A percentile compares a stretch with the other conserved stretches of the same genome.
phyloP scores from a whole-genome alignment of 2,329 filamentous ascomycete species.

The Sarocladiaceae sp. region DNA sequence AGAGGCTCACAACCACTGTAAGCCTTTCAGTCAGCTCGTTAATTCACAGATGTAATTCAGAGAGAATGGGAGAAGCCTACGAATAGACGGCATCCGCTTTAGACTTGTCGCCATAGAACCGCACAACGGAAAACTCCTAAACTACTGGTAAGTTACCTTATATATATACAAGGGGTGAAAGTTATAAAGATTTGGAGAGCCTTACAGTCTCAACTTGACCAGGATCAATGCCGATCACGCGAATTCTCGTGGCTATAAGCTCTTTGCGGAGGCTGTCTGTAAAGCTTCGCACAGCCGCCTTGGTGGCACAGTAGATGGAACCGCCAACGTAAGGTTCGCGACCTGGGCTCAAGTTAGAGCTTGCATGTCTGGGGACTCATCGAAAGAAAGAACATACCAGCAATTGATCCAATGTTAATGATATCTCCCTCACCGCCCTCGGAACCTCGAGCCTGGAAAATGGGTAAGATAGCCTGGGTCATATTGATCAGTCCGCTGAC shows the following conservation, averaged over 20 bases:
- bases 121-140: conserved; percentile 79
- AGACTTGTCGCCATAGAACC: conserved; percentile 81
- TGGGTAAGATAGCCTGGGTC: conserved; percentile 83
- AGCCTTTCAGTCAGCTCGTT: too few species aligned
- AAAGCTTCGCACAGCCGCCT: conserved; percentile 82
- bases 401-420: conserved; percentile 90
- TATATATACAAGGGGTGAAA: not conserved
- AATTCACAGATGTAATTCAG: too few species aligned
- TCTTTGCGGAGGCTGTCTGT: conserved; percentile 80
- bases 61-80: not conserved
- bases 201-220: conserved; percentile 84
- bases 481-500: conserved; percentile 93
- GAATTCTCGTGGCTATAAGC: conserved; percentile 72
- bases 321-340: conserved; percentile 81
- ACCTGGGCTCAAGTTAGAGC: conserved; percentile 36
- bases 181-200: conserved; percentile 1
- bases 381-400: conserved; percentile 37
- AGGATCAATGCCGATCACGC: conserved; percentile 84
- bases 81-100: conserved; percentile 90
- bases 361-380: not conserved
- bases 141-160: not conserved
- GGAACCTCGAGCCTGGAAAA: conserved; percentile 71
- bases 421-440: conserved; percentile 78
- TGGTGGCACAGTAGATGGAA: conserved; percentile 89
- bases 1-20: conserved; percentile 70